Evolutionary conservation across 2,329 filamentous ascomycete genomes (phyloP).

Genomic region (Pestalotiopsis sp.): DNA sequence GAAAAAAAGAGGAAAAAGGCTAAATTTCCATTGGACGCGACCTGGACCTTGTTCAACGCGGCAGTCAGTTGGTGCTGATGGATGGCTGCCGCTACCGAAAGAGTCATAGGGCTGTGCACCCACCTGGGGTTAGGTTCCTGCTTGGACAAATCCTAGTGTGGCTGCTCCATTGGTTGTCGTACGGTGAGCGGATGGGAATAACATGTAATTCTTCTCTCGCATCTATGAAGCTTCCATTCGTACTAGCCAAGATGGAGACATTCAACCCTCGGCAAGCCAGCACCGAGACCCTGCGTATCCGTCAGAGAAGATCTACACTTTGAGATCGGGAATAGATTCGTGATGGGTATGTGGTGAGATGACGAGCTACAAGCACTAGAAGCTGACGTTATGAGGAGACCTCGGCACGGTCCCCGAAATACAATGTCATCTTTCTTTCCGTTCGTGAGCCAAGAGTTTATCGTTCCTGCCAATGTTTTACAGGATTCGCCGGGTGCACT

Average conservation of each 20-base stretch:
- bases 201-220: background rate
- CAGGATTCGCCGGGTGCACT: background rate
- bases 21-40: too few relatives aligned
- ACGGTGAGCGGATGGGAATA: background rate
- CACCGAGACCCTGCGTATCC: background rate
- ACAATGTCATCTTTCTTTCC: background rate
- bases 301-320: background rate
- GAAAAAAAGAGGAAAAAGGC: too few relatives aligned
- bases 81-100: background rate
- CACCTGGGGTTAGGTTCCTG: background rate
- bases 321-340: background rate
- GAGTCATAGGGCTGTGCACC: slow-evolving; percentile 2
- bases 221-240: background rate
- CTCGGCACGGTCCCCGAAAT: background rate
- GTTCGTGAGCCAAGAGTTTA: background rate
- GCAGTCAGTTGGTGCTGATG: slow-evolving; percentile 1
- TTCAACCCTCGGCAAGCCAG: background rate
- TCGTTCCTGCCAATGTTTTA: background rate
- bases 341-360: background rate
- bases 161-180: slow-evolving; percentile 7
- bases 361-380: background rate
- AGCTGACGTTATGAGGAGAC: background rate
- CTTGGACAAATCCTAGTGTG: background rate
- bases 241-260: background rate
- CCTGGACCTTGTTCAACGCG: background rate